phyloP scores from a whole-genome alignment of 2,329 filamentous ascomycete genomes.

The Teratosphaeria viscida region DNA sequence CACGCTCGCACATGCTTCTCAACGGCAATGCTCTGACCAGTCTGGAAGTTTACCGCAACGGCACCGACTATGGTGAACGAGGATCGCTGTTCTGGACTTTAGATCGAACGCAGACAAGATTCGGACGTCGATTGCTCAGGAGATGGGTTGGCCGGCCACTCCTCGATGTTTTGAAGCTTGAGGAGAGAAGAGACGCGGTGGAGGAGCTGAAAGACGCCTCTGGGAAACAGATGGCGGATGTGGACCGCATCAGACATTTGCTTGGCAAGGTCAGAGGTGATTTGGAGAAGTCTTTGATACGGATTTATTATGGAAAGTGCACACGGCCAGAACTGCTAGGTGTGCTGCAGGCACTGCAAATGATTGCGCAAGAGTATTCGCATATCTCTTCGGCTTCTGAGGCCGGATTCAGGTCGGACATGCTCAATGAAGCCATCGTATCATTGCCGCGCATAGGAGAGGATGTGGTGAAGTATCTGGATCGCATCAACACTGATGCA shows the following conservation, averaged over 20 bases:
- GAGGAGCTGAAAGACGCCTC: slow-evolving; percentile 61
- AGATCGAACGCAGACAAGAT: slow-evolving; percentile 81
- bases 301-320: slow-evolving; percentile 97
- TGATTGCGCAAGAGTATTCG: slow-evolving; percentile 66
- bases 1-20: slow-evolving; percentile 86
- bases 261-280: slow-evolving; percentile 65
- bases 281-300: slow-evolving; percentile 82
- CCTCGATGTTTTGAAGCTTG: slow-evolving; percentile 61
- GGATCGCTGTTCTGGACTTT: slow-evolving; percentile 94
- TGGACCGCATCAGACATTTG: slow-evolving; percentile 65
- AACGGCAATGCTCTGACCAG: slow-evolving; percentile 92
- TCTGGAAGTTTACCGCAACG: slow-evolving; percentile 90
- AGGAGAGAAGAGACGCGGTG: slow-evolving; percentile 72
- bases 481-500: slow-evolving; percentile 74
- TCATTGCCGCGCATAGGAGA: slow-evolving; percentile 67
- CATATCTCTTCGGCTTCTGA: slow-evolving; percentile 54
- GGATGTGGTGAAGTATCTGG: slow-evolving; percentile 63
- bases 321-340: slow-evolving; percentile 76
- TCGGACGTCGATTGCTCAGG: slow-evolving; percentile 74
- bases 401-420: slow-evolving; percentile 59
- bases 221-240: slow-evolving; percentile 52
- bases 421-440: slow-evolving; percentile 62
- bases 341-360: slow-evolving; percentile 76
- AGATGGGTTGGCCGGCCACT: slow-evolving; percentile 94
- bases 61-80: slow-evolving; percentile 73